A percentile compares a stretch with the other conserved stretches of the same genome.
These are phyloP conservation scores for Didymella lethalis DNA, from an alignment of 2,329 filamentous ascomycete species.

Conservation along the genomic window DNA sequence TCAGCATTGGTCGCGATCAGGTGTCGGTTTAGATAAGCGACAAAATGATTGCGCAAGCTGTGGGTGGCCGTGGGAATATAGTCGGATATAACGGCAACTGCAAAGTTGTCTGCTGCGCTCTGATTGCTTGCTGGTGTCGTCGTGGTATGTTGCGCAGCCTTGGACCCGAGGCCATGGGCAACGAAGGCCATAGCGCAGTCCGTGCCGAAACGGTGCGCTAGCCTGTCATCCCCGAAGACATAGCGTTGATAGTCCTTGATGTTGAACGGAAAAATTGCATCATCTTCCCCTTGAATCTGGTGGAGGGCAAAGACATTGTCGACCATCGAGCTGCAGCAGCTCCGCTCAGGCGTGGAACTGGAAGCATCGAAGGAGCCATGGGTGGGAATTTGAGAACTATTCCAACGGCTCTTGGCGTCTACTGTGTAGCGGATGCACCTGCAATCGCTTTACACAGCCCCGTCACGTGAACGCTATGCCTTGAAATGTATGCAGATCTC, in stretches of 20 bases:
- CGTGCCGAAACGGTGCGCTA: conserved; percentile 37
- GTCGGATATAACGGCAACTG: conserved; percentile 37
- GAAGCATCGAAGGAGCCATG: conserved; percentile 10
- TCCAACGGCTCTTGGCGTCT: conserved; percentile 23
- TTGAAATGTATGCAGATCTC: conserved; percentile 24
- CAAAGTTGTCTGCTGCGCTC: conserved; percentile 25
- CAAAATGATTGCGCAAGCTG: conserved; percentile 34
- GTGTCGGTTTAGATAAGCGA: conserved; percentile 36
- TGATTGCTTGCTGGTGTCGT: conserved; percentile 26
- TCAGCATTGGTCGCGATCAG: conserved; percentile 27
- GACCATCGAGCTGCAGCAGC: conserved; percentile 29
- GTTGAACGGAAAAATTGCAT: conserved; percentile 30
- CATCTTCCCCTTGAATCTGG: conserved; percentile 24
- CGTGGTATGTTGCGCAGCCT: conserved; percentile 15
- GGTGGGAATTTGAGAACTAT: conserved; percentile 29
- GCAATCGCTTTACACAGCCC: conserved; percentile 23
- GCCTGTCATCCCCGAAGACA: conserved; percentile 37
- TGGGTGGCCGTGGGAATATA: conserved; percentile 34
- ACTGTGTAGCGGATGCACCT: conserved; percentile 21
- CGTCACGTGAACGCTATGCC: conserved; percentile 22
- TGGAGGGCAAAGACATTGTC: conserved; percentile 34
- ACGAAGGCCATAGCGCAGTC: conserved; percentile 39
- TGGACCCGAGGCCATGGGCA: conserved; percentile 19
- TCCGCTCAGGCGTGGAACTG: conserved; percentile 17
- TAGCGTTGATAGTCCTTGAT: conserved; percentile 36